Percentiles rank a stretch among this genome's conserved stretches.
These are phyloP conservation scores for Edaphochlamys debaryana DNA, from an alignment of 139 green algal species.

Conservation along the genomic window DNA sequence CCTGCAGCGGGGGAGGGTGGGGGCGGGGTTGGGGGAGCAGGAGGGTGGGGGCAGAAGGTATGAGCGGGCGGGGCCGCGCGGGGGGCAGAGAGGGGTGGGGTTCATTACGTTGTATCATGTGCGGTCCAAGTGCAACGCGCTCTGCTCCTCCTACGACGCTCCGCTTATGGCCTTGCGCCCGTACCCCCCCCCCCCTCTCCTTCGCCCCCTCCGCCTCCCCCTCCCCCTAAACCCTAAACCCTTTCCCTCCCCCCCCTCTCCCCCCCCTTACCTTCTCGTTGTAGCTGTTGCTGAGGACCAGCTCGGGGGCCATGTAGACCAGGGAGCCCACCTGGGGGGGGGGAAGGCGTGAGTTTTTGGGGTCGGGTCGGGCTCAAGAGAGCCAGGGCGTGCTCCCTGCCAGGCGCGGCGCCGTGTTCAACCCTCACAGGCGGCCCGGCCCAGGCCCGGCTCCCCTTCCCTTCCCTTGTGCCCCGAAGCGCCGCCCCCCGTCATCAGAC, in stretches of 20 bases:
- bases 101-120: too few relatives aligned
- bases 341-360: background rate
- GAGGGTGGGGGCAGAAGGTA: too few relatives aligned
- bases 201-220: background rate
- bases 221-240: background rate
- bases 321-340: slow-evolving; percentile 57
- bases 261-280: slow-evolving; percentile 79
- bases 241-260: too few relatives aligned
- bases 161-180: too few relatives aligned
- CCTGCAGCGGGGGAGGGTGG: background rate
- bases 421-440: background rate
- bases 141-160: too few relatives aligned
- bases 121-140: too few relatives aligned
- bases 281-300: slow-evolving; percentile 62
- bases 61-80: too few relatives aligned
- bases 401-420: background rate
- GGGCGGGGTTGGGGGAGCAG: background rate
- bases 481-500: too few relatives aligned
- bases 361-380: background rate
- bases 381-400: background rate
- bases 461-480: too few relatives aligned
- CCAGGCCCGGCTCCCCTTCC: too few relatives aligned
- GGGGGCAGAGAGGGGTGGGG: too few relatives aligned
- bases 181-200: background rate
- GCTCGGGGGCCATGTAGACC: slow-evolving; percentile 82